Evolutionary conservation across 2,329 filamentous ascomycete species (phyloP), one percentile per base, ranked within the genome.

Genomic region (Sphaerulina vaccinii): DNA sequence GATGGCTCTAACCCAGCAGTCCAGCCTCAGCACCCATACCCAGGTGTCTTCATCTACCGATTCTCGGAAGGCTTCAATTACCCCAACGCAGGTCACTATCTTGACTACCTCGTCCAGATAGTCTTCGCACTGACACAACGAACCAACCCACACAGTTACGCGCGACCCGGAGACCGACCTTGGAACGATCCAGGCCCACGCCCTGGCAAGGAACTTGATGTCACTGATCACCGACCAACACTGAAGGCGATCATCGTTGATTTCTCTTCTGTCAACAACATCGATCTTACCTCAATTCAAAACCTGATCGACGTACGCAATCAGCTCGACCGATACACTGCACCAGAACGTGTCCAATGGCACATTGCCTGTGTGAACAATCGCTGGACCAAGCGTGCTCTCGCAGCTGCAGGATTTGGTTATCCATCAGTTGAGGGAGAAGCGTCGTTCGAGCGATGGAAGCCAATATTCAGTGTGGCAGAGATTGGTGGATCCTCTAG

Each of bases 51-150:
- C 72, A 95, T 97, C 65, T 97, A 95, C 75, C 85, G 92, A 38
- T 96, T 96, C 71, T 84, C 87, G 0, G 92, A 97, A 73, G 89
- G 91, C 37, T 96, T 95, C 78, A 95, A 93, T 72, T 99, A 97
- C 65, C 90, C 92, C 54, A 99, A 96, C 62, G 90, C 90, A 16
- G 89, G 89, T 64, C 85, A 89, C 68, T 90, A 95, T 58, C 82
- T 96, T 51, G 90, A 96, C 65, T 82, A 89, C 64, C 66, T 78
- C 42, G 65, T 73, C 10, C 57, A 69, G 3, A 62, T 65, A 5
- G 73, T 76, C n/a, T 74, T 77, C 56, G 63, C 67, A 37, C 73
- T 85, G 54, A 95, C 91, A 2, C 84, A 87, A 32, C 85, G 89
- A 24, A 95, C 89, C 1, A 88, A 87, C 58, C 75, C 83, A 0